Percentiles rank a stretch among this genome's conserved stretches.
Evolutionary conservation across 371 early-diverging fungal genomes (phyloP).

Genomic region (Mucor indicus): DNA sequence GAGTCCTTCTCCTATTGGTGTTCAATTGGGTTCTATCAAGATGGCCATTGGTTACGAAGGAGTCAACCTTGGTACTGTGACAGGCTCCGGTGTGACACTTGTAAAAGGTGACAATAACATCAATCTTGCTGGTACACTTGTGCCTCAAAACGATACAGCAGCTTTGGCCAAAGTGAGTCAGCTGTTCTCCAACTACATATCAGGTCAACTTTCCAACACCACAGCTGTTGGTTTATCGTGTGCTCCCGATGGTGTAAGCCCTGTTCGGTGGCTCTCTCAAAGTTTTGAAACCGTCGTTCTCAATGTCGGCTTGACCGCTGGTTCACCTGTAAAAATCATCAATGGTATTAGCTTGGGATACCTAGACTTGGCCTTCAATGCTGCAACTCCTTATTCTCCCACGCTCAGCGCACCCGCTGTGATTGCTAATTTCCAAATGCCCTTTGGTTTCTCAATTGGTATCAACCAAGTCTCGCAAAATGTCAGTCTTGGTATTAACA

Average conservation of each 20-base stretch:
- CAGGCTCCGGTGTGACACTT: slow-evolving; percentile 41
- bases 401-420: slow-evolving; percentile 45
- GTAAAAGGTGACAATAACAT: slow-evolving; percentile 45
- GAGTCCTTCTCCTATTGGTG: slow-evolving; percentile 60
- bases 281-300: slow-evolving; percentile 52
- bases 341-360: slow-evolving; percentile 52
- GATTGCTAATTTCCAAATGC: slow-evolving; percentile 50
- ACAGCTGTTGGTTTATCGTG: slow-evolving; percentile 55
- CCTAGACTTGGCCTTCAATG: slow-evolving; percentile 50
- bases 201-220: slow-evolving; percentile 46
- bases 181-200: slow-evolving; percentile 55
- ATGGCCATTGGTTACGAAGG: slow-evolving; percentile 51
- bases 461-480: slow-evolving; percentile 54
- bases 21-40: slow-evolving; percentile 55
- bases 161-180: slow-evolving; percentile 43
- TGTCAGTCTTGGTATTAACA: slow-evolving; percentile 42
- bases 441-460: slow-evolving; percentile 56
- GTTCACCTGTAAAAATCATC: slow-evolving; percentile 46
- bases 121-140: slow-evolving; percentile 49
- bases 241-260: slow-evolving; percentile 55
- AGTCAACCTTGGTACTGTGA: slow-evolving; percentile 48
- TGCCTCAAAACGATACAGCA: slow-evolving; percentile 42
- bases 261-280: slow-evolving; percentile 54
- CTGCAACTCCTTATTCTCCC: slow-evolving; percentile 49
- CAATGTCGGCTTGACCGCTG: slow-evolving; percentile 47